Percentiles rank a stretch among this genome's conserved stretches.
These are phyloP conservation scores for Yarrowia osloensis DNA, from an alignment of 805 yeast species.

Conservation along the genomic window DNA sequence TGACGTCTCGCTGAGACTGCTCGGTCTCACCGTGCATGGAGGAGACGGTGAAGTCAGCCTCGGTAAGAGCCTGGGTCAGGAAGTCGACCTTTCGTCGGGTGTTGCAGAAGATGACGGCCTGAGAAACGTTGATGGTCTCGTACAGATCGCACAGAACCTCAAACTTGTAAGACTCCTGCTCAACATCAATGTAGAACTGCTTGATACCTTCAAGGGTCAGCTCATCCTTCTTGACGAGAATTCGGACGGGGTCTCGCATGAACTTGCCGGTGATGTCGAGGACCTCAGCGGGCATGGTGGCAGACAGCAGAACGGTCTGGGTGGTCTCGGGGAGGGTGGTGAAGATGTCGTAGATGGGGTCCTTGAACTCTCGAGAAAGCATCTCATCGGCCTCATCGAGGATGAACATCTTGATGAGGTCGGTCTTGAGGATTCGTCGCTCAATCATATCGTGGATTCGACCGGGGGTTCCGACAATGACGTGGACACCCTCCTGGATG, in stretches of 20 bases:
- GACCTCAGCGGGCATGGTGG: conserved; percentile 90
- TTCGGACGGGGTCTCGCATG: conserved; percentile 90
- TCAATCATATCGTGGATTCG: conserved; percentile 89
- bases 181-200: conserved; percentile 88
- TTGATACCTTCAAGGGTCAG: conserved; percentile 91
- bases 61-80: conserved; percentile 76
- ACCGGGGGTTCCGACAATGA: conserved; percentile 97
- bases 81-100: conserved; percentile 93
- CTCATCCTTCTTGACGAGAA: conserved; percentile 92
- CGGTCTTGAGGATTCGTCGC: conserved; percentile 71
- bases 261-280: conserved; percentile 89
- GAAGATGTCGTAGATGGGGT: conserved; percentile 91
- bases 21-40: conserved; percentile 98
- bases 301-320: conserved; percentile 93
- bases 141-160: conserved; percentile 93
- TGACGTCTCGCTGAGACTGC: conserved; percentile 90
- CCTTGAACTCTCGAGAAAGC: conserved; percentile 89
- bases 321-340: conserved; percentile 77
- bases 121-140: conserved; percentile 93
- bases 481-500: conserved; percentile 77
- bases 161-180: conserved; percentile 90
- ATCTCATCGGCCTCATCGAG: conserved; percentile 98
- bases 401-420: conserved; percentile 81
- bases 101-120: conserved; percentile 97
- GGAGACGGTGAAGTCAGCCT: conserved; percentile 84